phyloP scores from a whole-genome alignment of 2,329 filamentous ascomycete genomes.

The Ceratocystis cacaofunesta region DNA sequence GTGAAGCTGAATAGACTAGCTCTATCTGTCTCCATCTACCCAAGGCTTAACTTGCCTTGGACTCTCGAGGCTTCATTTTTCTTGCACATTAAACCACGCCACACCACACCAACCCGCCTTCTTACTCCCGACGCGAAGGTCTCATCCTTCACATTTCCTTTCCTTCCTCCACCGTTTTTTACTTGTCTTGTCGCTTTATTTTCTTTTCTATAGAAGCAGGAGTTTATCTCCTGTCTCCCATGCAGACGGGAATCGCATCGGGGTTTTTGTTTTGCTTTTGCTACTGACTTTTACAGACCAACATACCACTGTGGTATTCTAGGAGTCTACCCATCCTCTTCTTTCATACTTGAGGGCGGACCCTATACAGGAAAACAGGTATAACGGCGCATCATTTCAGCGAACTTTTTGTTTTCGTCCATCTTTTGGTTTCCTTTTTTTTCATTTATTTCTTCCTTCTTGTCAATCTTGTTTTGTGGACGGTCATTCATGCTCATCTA shows the following conservation, averaged over 20 bases:
- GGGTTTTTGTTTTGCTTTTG: background rate
- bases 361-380: background rate
- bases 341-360: background rate
- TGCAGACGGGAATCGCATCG: background rate
- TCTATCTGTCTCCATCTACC: background rate
- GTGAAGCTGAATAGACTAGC: conserved; percentile 42
- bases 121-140: background rate
- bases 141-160: background rate
- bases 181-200: background rate
- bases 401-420: background rate
- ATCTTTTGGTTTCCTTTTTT: background rate
- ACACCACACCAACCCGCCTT: background rate
- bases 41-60: background rate
- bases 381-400: conserved; percentile 4
- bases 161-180: background rate
- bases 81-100: too few relatives aligned
- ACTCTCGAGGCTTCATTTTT: background rate
- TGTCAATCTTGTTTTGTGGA: background rate
- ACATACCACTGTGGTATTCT: background rate
- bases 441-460: background rate
- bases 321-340: background rate
- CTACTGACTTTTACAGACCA: background rate
- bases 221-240: background rate
- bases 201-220: background rate
- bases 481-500: conserved; percentile 1